These are phyloP conservation scores for Cyathus striatus DNA, from an alignment of 768 basidiomycete genomes.

Conservation along the genomic window DNA sequence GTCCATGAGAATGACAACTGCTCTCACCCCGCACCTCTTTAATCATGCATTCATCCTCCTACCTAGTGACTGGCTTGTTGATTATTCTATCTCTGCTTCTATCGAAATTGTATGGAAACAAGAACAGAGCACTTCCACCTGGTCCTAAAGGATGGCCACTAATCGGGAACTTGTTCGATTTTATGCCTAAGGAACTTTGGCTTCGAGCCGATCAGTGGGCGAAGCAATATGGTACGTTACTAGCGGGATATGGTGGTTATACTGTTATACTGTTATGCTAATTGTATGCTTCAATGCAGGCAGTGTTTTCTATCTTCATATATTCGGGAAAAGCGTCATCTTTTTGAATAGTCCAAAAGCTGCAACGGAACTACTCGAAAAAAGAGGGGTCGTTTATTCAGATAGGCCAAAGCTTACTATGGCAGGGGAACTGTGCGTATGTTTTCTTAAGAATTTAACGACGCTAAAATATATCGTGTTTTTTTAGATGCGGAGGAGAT, in stretches of 20 bases:
- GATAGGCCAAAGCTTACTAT: slow-evolving; percentile 19
- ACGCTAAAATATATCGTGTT: slow-evolving; percentile 6
- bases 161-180: slow-evolving; percentile 13
- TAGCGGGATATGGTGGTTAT: background rate
- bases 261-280: background rate
- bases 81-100: no score
- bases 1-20: no score
- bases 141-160: slow-evolving; percentile 15
- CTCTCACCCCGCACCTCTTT: no score
- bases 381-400: slow-evolving; percentile 10
- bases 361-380: slow-evolving; percentile 12
- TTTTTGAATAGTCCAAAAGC: slow-evolving; percentile 6
- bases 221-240: slow-evolving; percentile 12
- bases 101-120: no score
- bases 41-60: no score
- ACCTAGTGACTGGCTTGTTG: no score
- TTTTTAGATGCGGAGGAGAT: no score
- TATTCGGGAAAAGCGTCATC: slow-evolving; percentile 3
- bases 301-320: slow-evolving; percentile 9
- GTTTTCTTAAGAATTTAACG: slow-evolving; percentile 10
- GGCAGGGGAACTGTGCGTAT: slow-evolving; percentile 13
- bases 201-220: slow-evolving; percentile 12
- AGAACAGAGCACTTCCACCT: slow-evolving; percentile 14
- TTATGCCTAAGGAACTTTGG: slow-evolving; percentile 13
- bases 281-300: slow-evolving; percentile 2